Evolutionary conservation across 768 basidiomycete species (phyloP).

Genomic region (Tephrocybe sp.): DNA sequence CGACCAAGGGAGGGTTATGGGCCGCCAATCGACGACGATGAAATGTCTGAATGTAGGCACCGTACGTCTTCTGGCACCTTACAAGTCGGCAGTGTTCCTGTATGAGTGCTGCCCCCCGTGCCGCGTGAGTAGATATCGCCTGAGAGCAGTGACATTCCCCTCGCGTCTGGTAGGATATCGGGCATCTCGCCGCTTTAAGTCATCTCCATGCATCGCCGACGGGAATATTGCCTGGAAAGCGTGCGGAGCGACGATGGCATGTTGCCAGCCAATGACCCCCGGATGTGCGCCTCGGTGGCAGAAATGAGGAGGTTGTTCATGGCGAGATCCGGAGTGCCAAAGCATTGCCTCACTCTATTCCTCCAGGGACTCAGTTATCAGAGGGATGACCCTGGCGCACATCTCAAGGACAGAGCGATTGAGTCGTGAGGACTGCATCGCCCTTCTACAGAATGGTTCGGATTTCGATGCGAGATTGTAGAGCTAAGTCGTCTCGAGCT

Average conservation of each 20-base stretch:
- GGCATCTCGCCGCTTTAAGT: no score
- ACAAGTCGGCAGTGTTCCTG: no score
- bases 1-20: no score
- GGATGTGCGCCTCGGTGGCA: conserved; percentile 16
- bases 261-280: conserved; percentile 29
- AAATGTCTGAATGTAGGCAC: no score
- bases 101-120: no score
- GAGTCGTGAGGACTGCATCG: conserved; percentile 14
- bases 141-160: no score
- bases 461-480: background rate
- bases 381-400: conserved; percentile 21
- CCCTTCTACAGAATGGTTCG: background rate
- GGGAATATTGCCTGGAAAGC: conserved; percentile 11
- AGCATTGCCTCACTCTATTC: conserved; percentile 21
- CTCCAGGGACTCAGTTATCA: conserved; percentile 14
- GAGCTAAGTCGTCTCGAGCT: background rate
- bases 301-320: conserved; percentile 23
- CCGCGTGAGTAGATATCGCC: no score
- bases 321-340: conserved; percentile 27
- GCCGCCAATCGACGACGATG: no score
- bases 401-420: conserved; percentile 11
- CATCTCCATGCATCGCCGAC: no score
- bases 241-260: conserved; percentile 14
- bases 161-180: no score
- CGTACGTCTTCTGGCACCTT: no score